Base-by-base conservation (phyloP, 257 asterid genomes). In the Hygrophila difformis region DNA sequence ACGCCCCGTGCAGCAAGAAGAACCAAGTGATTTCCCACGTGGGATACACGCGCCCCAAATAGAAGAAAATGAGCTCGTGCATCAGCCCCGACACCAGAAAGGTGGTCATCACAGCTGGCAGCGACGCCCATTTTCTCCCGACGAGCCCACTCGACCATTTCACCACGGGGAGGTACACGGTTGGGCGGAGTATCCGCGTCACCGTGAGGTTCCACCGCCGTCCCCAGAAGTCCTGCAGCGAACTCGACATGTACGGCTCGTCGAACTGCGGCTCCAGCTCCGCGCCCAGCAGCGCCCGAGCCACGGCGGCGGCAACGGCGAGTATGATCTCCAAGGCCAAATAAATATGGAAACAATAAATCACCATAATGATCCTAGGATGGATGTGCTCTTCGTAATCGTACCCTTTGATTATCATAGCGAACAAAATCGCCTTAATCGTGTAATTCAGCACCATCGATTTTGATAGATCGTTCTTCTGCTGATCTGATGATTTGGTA, bases 161-260 rank as follows among this genome's bases (percentile, higher is more conserved):
- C 10, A 65, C 67, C 29, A 63, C 66, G 1, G 97, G 97, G 0
- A 56, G 40, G 67, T 84, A 87, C 19, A 87, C 82, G 1, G 80
- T 57, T 22, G 97, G 95, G 12, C 86, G 80, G 14, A 87, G 87
- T 14, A 75, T 68, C 11, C 84, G 68, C 37, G 93, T 66, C 4
- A 74, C 95, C 83, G 76, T 74, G 49, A 81, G 79, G 74, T 87
- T 87, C 97, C 97, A 87, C 41, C 97, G 61, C 3, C 79, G 72
- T 4, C 94, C 91, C 97, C 97, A 87, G 22, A 87, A 87, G 12
- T 87, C 81, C 63, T 84, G 95, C 37, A 87, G 55, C 1, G 97
- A 87, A 12, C 76, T 53, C 8, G 97, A 70, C 4, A 87, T 71
- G 51, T 65, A 65, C 12, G 97, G 95, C 70, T 76, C 86, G 16